These are phyloP conservation scores for Bisporella sp. DNA, from an alignment of 2,329 filamentous ascomycete genomes.

Conservation along the genomic window DNA sequence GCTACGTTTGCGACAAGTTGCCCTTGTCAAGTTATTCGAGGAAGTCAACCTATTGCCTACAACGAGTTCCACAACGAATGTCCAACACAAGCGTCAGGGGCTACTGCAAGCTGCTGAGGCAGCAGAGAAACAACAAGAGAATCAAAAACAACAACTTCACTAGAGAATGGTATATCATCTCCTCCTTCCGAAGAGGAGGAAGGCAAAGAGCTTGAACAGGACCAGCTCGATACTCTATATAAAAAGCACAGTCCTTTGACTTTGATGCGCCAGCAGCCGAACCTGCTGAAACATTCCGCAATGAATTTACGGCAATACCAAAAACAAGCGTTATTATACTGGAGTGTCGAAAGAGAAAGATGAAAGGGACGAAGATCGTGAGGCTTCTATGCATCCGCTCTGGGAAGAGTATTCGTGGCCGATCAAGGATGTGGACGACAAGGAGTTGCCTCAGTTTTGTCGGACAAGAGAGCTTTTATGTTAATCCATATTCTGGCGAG, in stretches of 20 bases:
- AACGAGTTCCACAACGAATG: conserved; percentile 64
- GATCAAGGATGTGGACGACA: conserved; percentile 76
- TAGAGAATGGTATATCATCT: conserved; percentile 35
- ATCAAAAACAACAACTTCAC: conserved; percentile 33
- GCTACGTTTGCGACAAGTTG: conserved; percentile 77
- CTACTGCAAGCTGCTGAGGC: conserved; percentile 82
- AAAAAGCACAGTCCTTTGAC: conserved; percentile 92
- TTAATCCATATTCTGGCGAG: conserved; percentile 96
- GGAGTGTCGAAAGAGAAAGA: conserved; percentile 92
- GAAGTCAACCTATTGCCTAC: conserved; percentile 80
- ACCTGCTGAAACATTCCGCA: conserved; percentile 71
- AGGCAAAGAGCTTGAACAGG: conserved; percentile 85
- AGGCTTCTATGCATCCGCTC: conserved; percentile 86
- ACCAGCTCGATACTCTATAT: conserved; percentile 89
- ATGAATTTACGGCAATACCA: conserved; percentile 88
- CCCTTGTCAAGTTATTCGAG: conserved; percentile 79
- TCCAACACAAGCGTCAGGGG: conserved; percentile 74
- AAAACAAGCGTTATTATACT: conserved; percentile 87
- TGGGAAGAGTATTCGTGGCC: conserved; percentile 98
- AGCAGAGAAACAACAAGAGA: conserved; percentile 64
- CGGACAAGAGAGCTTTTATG: conserved; percentile 72
- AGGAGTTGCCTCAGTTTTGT: conserved; percentile 59
- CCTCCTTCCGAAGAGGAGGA: conserved; percentile 61
- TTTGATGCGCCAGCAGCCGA: conserved; percentile 85
- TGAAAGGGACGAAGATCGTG: conserved; percentile 56